Evolutionary conservation across 75 land plant species (phyloP), one percentile per base, ranked within the genome.

Genomic region (Selaginella moellendorffii): DNA sequence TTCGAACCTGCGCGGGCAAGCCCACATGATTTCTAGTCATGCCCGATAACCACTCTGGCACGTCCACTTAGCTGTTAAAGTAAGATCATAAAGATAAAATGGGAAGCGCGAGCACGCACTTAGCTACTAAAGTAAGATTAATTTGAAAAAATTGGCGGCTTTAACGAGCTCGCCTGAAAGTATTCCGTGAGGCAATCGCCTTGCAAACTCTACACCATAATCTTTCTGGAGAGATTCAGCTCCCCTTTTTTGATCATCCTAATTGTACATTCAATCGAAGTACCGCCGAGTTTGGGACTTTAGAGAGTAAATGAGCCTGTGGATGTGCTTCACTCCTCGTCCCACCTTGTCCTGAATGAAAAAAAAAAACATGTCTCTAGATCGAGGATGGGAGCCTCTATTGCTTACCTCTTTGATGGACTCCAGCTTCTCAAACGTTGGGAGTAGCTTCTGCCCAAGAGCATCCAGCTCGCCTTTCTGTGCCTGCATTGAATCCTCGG

Each of bases 331-430:
- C 61, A 82, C 74, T 64, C 68, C 74, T 54, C 69, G 80, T 14
- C 93, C 88, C 0, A 75, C 72, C 74, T 81, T 87, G 25, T 87
- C 85, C 97, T 90, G 88, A 52, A 75, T 30, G 72, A 36, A 28
- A 66, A 24, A 65, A 18, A 1, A 30, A 65, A 25, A 14, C 65
- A 69, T 64, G 58, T 58, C 21, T 21, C 0, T 46, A 20, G 9
- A 56, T 1, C n/a, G n/a, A n/a, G n/a, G n/a, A 68, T 58, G 9
- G 17, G 0, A n/a, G 22, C 19, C 22, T 1, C 60, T n/a, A 19
- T 2, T 20, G 20, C 10, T 25, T 75, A 90, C 97, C 92, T 91
- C 93, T 67, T 72, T 85, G 8, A 85, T 58, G 27, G 69, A 52
- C 31, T 87, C 88, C 24, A 91, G 83, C 28, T 81, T 70, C 75